phyloP scores from a whole-genome alignment of 495 filamentous ascomycete genomes.

The Clohesyomyces aquaticus region DNA sequence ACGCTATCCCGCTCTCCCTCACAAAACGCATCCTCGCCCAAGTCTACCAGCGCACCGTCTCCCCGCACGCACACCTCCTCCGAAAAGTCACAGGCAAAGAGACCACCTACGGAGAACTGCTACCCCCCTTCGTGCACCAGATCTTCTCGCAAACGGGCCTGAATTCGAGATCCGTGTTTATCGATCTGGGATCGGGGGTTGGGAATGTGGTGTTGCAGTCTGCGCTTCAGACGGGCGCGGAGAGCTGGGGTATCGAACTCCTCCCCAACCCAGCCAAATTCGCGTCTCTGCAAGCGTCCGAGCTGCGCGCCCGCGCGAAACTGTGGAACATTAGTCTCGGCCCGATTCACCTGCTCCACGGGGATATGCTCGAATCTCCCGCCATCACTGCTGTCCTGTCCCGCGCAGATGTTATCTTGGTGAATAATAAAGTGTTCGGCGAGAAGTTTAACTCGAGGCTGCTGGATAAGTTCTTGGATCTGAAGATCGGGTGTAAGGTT shows the following conservation, averaged over 20 bases:
- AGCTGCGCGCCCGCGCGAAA: conserved; percentile 80
- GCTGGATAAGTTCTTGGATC: conserved; percentile 87
- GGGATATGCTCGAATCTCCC: conserved; percentile 79
- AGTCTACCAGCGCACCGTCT: conserved; percentile 89
- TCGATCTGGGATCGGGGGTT: conserved; percentile 93
- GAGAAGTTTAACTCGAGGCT: conserved; percentile 82
- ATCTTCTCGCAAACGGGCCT: conserved; percentile 79
- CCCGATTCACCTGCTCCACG: conserved; percentile 75
- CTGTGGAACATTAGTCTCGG: conserved; percentile 88
- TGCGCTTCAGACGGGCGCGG: conserved; percentile 88
- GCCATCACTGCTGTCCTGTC: conserved; percentile 72
- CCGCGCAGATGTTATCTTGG: conserved; percentile 86
- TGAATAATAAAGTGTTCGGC: conserved; percentile 96
- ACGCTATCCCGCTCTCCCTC: conserved; percentile 67
- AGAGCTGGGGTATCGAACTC: conserved; percentile 96
- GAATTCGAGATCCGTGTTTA: conserved; percentile 79
- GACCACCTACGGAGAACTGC: conserved; percentile 91
- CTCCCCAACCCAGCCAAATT: conserved; percentile 56
- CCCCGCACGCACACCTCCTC: conserved; percentile 79
- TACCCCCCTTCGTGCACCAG: conserved; percentile 77
- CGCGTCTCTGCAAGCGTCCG: conserved; percentile 48
- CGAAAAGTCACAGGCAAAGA: conserved; percentile 82
- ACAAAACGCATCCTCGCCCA: conserved; percentile 84
- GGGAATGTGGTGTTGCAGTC: conserved; percentile 95
- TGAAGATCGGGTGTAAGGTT: conserved; percentile 88